Evolutionary conservation across 768 basidiomycete species (phyloP).

Genomic region (Leccinellum luteum): DNA sequence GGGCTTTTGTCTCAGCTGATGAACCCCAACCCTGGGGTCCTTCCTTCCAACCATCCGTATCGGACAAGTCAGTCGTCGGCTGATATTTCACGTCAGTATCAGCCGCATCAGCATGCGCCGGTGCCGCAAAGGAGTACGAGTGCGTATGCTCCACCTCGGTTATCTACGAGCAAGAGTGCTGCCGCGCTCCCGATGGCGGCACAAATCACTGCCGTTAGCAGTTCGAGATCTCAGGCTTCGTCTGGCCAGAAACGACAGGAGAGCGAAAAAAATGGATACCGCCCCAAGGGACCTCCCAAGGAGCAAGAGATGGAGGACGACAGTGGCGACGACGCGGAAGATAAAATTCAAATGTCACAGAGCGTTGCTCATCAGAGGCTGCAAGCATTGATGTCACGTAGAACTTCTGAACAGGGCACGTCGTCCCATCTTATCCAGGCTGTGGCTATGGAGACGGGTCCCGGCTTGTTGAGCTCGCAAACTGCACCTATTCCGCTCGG

Average conservation of each 20-base stretch:
- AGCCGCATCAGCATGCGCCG: conserved; percentile 17
- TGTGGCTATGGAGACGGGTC: conserved; percentile 11
- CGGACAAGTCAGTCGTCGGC: conserved; percentile 48
- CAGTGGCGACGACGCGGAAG: conserved; percentile 49
- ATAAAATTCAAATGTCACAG: conserved; percentile 55
- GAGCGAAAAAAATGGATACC: conserved; percentile 43
- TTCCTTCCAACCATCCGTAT: conserved; percentile 61
- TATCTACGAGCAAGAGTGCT: conserved; percentile 54
- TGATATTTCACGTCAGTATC: conserved; percentile 39
- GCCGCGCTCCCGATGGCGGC: conserved; percentile 60
- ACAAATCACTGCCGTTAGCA: conserved; percentile 40
- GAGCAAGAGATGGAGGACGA: conserved; percentile 68
- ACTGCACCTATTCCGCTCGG: conserved; percentile 58
- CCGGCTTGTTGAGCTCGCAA: conserved; percentile 26
- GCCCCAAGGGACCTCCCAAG: conserved; percentile 63
- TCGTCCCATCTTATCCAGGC: conserved; percentile 23
- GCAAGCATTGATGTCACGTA: conserved; percentile 51
- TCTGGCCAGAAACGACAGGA: conserved; percentile 24
- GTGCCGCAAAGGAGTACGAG: conserved; percentile 28
- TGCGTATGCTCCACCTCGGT: conserved; percentile 33
- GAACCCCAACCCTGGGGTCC: conserved; percentile 64
- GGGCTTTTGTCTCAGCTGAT: conserved; percentile 68
- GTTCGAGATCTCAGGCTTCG: conserved; percentile 25
- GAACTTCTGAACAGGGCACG: conserved; percentile 32
- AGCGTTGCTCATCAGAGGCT: conserved; percentile 71